A percentile compares a stretch with the other conserved stretches of the same genome.
Evolutionary conservation across 2,329 filamentous ascomycete genomes (phyloP).

Genomic region (Ilyonectria robusta): DNA sequence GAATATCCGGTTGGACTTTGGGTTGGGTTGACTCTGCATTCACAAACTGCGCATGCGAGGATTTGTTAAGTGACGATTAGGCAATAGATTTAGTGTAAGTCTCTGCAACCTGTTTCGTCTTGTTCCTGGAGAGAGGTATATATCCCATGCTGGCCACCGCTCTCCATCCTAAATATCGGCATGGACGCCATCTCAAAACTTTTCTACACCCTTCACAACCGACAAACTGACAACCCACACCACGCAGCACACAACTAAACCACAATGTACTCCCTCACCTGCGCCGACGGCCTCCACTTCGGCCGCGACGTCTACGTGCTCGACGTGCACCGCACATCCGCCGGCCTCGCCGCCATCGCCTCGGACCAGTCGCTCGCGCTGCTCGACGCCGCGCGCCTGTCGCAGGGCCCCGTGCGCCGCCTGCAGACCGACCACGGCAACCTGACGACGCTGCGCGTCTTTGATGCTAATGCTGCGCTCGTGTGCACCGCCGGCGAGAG

Average conservation of each 20-base stretch:
- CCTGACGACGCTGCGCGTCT: constrained; percentile 73
- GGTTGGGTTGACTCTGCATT: not conserved
- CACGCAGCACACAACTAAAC: not conserved
- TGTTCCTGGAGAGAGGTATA: not conserved
- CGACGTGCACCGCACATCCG: constrained; percentile 66
- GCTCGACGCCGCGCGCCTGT: constrained; percentile 72
- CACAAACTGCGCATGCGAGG: not conserved
- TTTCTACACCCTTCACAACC: not conserved
- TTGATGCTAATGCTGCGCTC: constrained; percentile 65
- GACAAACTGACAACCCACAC: constrained; percentile 8
- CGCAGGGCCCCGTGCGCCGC: constrained; percentile 62
- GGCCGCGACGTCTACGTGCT: constrained; percentile 68
- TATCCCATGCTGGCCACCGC: not conserved
- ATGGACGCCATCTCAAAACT: not conserved
- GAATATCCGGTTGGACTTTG: not conserved
- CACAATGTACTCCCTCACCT: constrained; percentile 54
- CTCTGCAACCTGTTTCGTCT: too few species aligned
- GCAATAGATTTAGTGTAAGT: not conserved
- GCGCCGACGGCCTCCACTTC: constrained; percentile 50
- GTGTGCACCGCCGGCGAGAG: constrained; percentile 81
- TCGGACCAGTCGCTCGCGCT: constrained; percentile 80
- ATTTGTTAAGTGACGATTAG: too few species aligned
- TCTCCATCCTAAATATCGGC: not conserved
- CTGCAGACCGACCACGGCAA: constrained; percentile 71
- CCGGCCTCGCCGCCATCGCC: constrained; percentile 73